phyloP scores from a whole-genome alignment of 1,284 basidiomycete genomes.

The Volvariella surrecta region DNA sequence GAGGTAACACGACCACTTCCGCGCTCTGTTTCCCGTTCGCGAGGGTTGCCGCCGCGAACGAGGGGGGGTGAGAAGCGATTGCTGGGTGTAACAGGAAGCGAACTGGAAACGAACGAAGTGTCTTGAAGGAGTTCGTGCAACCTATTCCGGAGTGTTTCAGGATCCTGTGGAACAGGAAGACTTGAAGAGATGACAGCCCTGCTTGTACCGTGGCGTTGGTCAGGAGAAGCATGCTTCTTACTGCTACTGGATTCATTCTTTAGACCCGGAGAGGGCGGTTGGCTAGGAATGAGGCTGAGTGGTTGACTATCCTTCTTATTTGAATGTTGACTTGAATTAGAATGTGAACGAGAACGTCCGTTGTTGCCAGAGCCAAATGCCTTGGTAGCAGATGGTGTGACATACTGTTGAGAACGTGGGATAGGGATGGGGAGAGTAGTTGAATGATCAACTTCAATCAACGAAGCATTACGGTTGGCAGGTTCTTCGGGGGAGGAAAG shows the following conservation, averaged over 20 bases:
- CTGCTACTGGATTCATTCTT: conserved; percentile 6
- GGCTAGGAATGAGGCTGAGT: conserved; percentile 10
- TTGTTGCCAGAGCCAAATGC: background rate
- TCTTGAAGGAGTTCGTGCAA: conserved; percentile 28
- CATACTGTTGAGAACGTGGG: too few species aligned
- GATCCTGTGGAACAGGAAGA: conserved; percentile 10
- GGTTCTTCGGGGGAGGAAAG: too few species aligned
- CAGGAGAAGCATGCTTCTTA: background rate
- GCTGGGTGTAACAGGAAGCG: conserved; percentile 25
- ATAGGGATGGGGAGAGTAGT: too few species aligned
- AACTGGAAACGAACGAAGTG: conserved; percentile 19
- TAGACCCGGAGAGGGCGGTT: conserved; percentile 11
- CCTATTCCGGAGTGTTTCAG: conserved; percentile 19
- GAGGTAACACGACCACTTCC: conserved; percentile 1
- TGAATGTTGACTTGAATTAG: conserved; percentile 3
- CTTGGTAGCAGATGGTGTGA: too few species aligned
- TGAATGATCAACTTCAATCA: too few species aligned
- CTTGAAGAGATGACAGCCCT: conserved; percentile 3
- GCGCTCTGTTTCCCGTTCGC: conserved; percentile 7
- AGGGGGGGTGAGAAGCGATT: conserved; percentile 20
- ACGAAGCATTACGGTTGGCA: too few species aligned
- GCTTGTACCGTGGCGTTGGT: background rate
- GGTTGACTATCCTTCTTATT: conserved; percentile 8
- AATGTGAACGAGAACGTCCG: conserved; percentile 1
- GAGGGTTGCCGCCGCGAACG: conserved; percentile 14